Base-by-base conservation (phyloP, 306 rosid species). In the Calophaca sinica region DNA sequence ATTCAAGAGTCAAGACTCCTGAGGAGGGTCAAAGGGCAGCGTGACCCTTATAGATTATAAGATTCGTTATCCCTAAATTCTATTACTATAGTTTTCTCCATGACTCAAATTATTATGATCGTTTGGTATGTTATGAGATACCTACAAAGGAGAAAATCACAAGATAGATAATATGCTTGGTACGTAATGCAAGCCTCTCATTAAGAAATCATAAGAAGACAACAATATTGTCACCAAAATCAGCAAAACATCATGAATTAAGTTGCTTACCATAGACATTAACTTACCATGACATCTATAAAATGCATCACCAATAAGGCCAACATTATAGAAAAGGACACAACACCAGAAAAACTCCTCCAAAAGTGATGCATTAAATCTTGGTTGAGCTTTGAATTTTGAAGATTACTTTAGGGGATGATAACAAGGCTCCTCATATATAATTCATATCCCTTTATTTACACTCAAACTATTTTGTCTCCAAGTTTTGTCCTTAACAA, bases 351-450 rank as follows among this genome's bases (percentile, higher is more conserved):
- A 49, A 14, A 45, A 31, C 46, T 59, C 15, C 11, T 68, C 13
- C 60, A 70, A 42, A 74, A 51, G 35, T 8, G 0, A 62, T 36
- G 5, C 29, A 32, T 52, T 74, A 31, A 53, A 13, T 52, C 75
- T 63, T 38, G 55, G 48, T 55, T 69, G 52, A 70, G 38, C 68
- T 82, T 84, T 82, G 83, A 83, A 75, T 55, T 74, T 84, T 80
- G 81, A 73, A 82, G 8, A 78, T 49, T 68, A 61, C 44, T 76
- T 80, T 75, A 81, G 78, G 62, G 59, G 50, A 72, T 71, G 64
- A 70, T 46, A 74, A 35, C 69, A 79, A 66, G 66, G 12, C 20
- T 79, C 57, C 53, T 50, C 33, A 64, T 76, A 72, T 81, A 76
- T 58, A 46, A 63, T 36, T 7, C 33, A 48, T 49, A 50, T 61